Base-by-base conservation (phyloP, 176 grass and related monocot genomes). In the Eremochloa ophiuroides region DNA sequence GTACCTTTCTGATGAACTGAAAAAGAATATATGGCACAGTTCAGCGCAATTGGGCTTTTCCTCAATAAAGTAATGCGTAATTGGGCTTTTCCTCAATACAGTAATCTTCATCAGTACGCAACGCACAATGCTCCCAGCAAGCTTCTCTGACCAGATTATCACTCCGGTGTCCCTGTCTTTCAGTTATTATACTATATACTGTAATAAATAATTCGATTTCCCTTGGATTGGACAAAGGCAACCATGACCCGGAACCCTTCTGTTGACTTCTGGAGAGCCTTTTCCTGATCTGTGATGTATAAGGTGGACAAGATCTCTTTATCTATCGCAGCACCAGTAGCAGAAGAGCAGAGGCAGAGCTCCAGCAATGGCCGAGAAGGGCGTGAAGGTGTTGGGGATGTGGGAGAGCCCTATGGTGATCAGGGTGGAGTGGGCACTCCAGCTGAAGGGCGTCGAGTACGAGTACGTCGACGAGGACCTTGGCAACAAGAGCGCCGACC, bases 401-500 rank as follows among this genome's bases (percentile, higher is more conserved):
- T 89, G 84, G 91, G 84, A 76, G 7, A 93, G 91, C 84, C 87
- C 87, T 20, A 77, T 87, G 26, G 47, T 2, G 8, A 60, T 74
- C 62, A 74, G 91, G 25, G 76, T 80, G 59, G 91, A 93, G 79
- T 87, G 76, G 91, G 91, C 87, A 31, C 87, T 93, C 73, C 81
- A 74, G 77, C 91, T 93, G 4, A 93, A 89, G 71, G 87, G 87
- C 48, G 79, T 89, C 23, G 65, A n/a, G 65, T 89, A 89, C 80
- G 84, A 93, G 87, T 87, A 93, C 66, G 9, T 89, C 76, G 75
- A 89, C 40, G 84, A 93, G 87, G 91, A 89, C 77, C 37, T 89
- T 17, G 43, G 12, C 66, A 87, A 82, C 70, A 93, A 93, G 84
- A 93, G 91, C 66, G 76, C 83, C 3, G 86, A 81, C 38, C 80